Conservation (phyloP, 257 asterid species). For the Catharanthus roseus region DNA sequence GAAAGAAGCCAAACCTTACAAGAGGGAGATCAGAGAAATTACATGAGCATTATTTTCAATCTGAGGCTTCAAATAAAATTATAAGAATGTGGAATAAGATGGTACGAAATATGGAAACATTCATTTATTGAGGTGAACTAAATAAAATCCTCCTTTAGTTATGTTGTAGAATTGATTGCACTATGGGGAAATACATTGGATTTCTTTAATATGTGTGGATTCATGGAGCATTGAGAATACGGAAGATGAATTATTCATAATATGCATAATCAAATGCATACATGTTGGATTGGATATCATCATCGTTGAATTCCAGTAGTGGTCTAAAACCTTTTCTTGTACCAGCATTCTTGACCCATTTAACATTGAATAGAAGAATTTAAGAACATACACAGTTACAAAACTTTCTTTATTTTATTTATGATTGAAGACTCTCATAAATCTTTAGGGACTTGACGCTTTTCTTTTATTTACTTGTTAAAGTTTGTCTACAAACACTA, state of each 20-base stretch:
- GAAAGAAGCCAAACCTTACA: not conserved
- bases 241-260: not conserved
- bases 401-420: not conserved
- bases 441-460: not conserved
- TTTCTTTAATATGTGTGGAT: not conserved
- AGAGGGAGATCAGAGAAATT: not conserved
- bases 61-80: not conserved
- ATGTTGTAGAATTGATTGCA: not conserved
- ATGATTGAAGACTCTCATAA: not conserved
- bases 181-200: not conserved
- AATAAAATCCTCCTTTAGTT: not conserved
- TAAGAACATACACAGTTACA: not conserved
- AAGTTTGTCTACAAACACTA: not conserved
- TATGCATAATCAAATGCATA: conserved; percentile 17
- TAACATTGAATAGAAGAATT: not conserved
- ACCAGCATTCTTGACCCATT: conserved; percentile 93
- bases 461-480: not conserved
- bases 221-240: no score
- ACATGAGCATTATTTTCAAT: not conserved
- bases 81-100: not conserved
- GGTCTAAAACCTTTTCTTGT: conserved; percentile 98
- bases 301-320: conserved; percentile 70
- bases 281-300: conserved; percentile 90
- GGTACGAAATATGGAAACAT: not conserved
- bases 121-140: not conserved